Conservation (phyloP, 441 rosid species). For the Jatropha podagrica region DNA sequence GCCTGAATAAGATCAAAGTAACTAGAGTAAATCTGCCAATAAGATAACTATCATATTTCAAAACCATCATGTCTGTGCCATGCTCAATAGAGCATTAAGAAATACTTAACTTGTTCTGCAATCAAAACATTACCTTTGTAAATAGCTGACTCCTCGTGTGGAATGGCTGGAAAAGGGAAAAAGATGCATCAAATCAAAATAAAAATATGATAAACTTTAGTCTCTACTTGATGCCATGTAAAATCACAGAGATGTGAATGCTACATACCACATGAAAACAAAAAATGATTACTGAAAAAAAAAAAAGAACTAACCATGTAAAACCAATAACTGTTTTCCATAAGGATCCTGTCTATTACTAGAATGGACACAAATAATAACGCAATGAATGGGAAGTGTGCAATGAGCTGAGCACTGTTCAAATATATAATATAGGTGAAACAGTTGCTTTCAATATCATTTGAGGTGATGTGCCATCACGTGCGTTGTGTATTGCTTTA, state of each 20-base stretch:
- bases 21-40: neutral
- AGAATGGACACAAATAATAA: neutral
- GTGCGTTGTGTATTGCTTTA: neutral
- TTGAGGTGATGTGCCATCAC: neutral
- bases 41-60: neutral
- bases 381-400: neutral
- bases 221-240: conserved; percentile 14
- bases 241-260: neutral
- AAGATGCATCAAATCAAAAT: conserved; percentile 18
- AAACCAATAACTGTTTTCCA: neutral
- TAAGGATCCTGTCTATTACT: neutral
- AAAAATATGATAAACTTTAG: conserved; percentile 14
- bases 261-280: neutral
- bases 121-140: conserved; percentile 53
- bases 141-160: conserved; percentile 74
- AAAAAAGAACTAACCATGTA: neutral
- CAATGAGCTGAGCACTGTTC: neutral
- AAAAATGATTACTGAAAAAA: neutral
- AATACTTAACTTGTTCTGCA: conserved; percentile 8
- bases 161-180: conserved; percentile 63
- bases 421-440: neutral
- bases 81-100: neutral
- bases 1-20: neutral
- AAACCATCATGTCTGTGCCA: conserved; percentile 10
- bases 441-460: conserved; percentile 3